Evolutionary conservation across 1,139 yeast species (phyloP).

Genomic region (Taphrina wiesneri): DNA sequence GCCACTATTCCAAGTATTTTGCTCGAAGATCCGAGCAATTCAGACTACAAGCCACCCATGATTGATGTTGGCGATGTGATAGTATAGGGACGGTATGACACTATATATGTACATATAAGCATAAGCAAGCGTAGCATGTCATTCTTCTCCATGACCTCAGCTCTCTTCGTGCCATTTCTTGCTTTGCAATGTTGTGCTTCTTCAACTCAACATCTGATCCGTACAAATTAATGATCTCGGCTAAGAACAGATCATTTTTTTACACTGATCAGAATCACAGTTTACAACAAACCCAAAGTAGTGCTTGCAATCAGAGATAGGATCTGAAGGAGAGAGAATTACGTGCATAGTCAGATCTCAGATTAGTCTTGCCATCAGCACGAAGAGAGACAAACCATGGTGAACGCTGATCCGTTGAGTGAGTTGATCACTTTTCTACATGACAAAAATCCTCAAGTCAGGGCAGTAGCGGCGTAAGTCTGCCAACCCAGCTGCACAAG

Average conservation of each 20-base stretch:
- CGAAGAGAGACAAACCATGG: background rate
- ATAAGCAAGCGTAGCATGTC: background rate
- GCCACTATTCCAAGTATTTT: constrained; percentile 57
- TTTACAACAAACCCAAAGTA: no score
- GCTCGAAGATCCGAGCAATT: constrained; percentile 41
- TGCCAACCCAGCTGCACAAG: background rate
- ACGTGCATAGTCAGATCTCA: no score
- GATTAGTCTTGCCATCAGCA: background rate
- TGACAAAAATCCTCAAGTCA: constrained; percentile 76
- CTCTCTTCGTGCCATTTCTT: background rate
- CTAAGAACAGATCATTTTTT: background rate
- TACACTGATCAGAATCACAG: background rate
- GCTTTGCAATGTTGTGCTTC: background rate
- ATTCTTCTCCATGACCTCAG: background rate
- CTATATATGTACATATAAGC: constrained; percentile 14
- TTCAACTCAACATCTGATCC: background rate
- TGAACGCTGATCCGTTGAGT: constrained; percentile 16
- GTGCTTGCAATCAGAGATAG: no score
- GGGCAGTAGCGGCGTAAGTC: constrained; percentile 66
- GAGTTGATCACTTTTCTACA: constrained; percentile 75
- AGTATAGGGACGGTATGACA: constrained; percentile 39
- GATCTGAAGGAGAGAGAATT: no score
- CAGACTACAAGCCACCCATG: constrained; percentile 40
- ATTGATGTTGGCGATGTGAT: constrained; percentile 46
- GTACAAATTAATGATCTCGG: background rate